Conservation (phyloP, 805 yeast genomes). For the Metschnikowia gelsemii region DNA sequence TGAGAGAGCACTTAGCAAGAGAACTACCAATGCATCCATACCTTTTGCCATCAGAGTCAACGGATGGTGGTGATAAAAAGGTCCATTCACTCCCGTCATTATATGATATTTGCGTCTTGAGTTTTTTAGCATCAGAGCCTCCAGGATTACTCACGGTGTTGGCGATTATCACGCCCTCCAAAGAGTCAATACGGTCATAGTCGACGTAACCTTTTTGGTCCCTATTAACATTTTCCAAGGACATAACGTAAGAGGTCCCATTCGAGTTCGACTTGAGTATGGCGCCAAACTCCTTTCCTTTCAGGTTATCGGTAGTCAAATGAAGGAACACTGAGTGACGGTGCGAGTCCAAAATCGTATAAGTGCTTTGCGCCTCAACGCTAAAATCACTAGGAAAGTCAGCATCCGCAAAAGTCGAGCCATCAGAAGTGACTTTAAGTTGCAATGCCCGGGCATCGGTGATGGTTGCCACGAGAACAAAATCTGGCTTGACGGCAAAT, state of each 20-base stretch:
- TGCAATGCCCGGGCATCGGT: constrained; percentile 48
- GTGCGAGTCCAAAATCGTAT: constrained; percentile 74
- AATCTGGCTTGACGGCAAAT: constrained; percentile 68
- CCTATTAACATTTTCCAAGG: constrained; percentile 73
- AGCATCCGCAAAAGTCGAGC: constrained; percentile 72
- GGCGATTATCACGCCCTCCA: constrained; percentile 81
- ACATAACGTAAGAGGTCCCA: constrained; percentile 79
- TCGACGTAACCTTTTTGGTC: constrained; percentile 76
- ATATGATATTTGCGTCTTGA: constrained; percentile 74
- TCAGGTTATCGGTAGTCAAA: constrained; percentile 60
- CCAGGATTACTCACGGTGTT: constrained; percentile 64
- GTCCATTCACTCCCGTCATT: constrained; percentile 93
- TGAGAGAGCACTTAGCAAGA: constrained; percentile 67
- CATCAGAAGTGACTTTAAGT: constrained; percentile 79
- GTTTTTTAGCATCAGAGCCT: constrained; percentile 47
- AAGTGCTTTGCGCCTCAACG: constrained; percentile 55
- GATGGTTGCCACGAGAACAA: constrained; percentile 66
- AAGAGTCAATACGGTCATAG: constrained; percentile 75
- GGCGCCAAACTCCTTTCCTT: constrained; percentile 66
- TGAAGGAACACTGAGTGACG: constrained; percentile 77
- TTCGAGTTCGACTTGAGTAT: constrained; percentile 85
- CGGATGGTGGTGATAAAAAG: constrained; percentile 64
- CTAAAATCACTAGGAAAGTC: constrained; percentile 66
- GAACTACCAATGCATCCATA: constrained; percentile 52
- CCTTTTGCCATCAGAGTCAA: constrained; percentile 58